Evolutionary conservation across 2,329 filamentous ascomycete genomes (phyloP).

Genomic region (Aschersonia sp.): DNA sequence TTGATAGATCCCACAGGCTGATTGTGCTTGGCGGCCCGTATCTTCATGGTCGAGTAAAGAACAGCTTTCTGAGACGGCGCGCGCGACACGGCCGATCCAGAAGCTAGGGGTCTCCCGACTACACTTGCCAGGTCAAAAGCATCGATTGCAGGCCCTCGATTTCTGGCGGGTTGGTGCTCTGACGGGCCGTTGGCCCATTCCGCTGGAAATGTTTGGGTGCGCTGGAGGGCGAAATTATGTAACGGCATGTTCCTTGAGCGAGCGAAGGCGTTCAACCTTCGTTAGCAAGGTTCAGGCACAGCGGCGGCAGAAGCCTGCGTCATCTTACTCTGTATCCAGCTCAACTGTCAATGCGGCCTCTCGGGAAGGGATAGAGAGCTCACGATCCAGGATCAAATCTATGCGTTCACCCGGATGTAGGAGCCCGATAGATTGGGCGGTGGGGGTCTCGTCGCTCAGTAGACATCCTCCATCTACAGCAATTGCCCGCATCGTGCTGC

Average conservation of each 20-base stretch:
- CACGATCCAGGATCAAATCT: constrained; percentile 5
- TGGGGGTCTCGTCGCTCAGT: constrained; percentile 4
- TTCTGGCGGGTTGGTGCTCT: background rate
- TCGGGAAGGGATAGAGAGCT: too few species aligned
- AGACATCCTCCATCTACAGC: constrained; percentile 8
- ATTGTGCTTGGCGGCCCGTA: constrained; percentile 8
- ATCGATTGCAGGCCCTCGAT: background rate
- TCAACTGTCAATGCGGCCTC: constrained; percentile 2
- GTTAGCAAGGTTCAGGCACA: background rate
- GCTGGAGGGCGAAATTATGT: constrained; percentile 8
- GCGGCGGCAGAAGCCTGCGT: too few species aligned
- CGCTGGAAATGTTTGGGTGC: constrained; percentile 7
- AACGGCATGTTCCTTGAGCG: constrained; percentile 8
- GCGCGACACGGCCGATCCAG: background rate
- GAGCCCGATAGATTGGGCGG: constrained; percentile 6
- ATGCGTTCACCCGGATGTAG: constrained; percentile 10
- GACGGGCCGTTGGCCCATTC: background rate
- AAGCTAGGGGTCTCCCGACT: background rate
- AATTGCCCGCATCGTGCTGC: constrained; percentile 6
- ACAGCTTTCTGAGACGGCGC: constrained; percentile 6
- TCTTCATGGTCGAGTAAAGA: constrained; percentile 8
- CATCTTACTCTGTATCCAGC: constrained; percentile 7
- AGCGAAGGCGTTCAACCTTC: background rate
- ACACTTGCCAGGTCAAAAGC: constrained; percentile 2
- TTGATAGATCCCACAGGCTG: constrained; percentile 9